Conservation (phyloP, 2,329 filamentous ascomycete species). For the Drechslerella stenobrocha region DNA sequence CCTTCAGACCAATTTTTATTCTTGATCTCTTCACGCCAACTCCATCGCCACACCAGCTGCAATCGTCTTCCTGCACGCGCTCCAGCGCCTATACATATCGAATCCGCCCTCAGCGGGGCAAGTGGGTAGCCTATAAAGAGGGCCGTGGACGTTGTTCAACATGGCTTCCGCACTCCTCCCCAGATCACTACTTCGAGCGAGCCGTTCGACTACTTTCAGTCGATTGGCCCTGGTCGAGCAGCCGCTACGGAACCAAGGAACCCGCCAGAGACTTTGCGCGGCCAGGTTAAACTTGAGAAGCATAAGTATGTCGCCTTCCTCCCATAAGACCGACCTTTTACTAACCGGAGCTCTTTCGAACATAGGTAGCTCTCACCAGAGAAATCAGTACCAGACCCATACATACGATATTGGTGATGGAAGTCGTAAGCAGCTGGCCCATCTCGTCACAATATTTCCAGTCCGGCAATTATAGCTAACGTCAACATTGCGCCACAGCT, state of each 20-base stretch:
- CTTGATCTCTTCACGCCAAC: too few relatives aligned
- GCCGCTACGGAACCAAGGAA: constrained; percentile 11
- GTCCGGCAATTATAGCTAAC: neutral
- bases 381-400: constrained; percentile 37
- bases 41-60: too few relatives aligned
- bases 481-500: constrained; percentile 12
- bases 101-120: neutral
- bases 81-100: neutral
- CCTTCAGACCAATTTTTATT: too few relatives aligned
- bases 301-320: constrained; percentile 22
- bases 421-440: constrained; percentile 29
- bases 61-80: neutral
- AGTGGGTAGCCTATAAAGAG: constrained; percentile 30
- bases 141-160: constrained; percentile 30
- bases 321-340: neutral
- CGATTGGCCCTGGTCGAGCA: constrained; percentile 15
- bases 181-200: constrained; percentile 42
- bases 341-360: constrained; percentile 7
- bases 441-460: neutral
- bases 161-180: constrained; percentile 40
- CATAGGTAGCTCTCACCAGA: constrained; percentile 18
- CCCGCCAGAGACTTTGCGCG: constrained; percentile 14
- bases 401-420: constrained; percentile 41
- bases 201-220: constrained; percentile 13
- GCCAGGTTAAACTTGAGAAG: constrained; percentile 6